Percentiles rank a stretch among this genome's conserved stretches.
Evolutionary conservation across 1,284 basidiomycete genomes (phyloP).

Genomic region (Kwoniella shivajii): DNA sequence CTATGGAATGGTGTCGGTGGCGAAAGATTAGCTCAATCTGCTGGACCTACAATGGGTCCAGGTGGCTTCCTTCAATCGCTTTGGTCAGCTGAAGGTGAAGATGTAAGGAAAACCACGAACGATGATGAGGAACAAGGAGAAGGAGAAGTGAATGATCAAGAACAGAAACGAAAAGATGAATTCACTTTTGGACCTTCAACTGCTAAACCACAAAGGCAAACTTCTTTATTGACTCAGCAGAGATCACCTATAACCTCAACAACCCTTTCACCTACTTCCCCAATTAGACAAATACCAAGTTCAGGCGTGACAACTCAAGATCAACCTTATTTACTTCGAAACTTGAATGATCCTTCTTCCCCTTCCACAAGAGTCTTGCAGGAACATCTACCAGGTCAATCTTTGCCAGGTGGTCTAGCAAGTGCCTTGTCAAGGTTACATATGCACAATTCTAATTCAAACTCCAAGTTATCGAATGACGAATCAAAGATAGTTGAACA

Average conservation of each 20-base stretch:
- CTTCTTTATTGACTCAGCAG: conserved; percentile 43
- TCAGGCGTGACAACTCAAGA: background rate
- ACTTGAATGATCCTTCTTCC: conserved; percentile 32
- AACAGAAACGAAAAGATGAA: conserved; percentile 20
- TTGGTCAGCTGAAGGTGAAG: conserved; percentile 50
- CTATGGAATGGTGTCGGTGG: conserved; percentile 16
- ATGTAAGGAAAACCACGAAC: conserved; percentile 43
- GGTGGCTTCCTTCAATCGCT: conserved; percentile 47
- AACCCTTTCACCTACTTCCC: conserved; percentile 14
- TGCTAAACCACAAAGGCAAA: conserved; percentile 25
- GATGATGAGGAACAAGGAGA: conserved; percentile 13
- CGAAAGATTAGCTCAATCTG: conserved; percentile 50
- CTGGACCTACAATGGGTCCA: conserved; percentile 46
- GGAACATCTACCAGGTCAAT: conserved; percentile 53
- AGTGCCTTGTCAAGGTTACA: conserved; percentile 52
- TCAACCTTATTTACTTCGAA: conserved; percentile 33
- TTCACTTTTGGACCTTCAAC: conserved; percentile 35
- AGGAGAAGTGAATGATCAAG: conserved; percentile 1
- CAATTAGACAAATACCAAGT: conserved; percentile 7
- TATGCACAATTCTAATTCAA: conserved; percentile 31
- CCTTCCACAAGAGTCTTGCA: conserved; percentile 45
- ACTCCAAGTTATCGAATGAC: conserved; percentile 1
- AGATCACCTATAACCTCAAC: conserved; percentile 20
- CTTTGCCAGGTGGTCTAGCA: conserved; percentile 51
- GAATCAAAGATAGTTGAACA: conserved; percentile 6